These are phyloP conservation scores for Babesia bovis DNA, from an alignment of 169 alveolate genomes.

Conservation along the genomic window DNA sequence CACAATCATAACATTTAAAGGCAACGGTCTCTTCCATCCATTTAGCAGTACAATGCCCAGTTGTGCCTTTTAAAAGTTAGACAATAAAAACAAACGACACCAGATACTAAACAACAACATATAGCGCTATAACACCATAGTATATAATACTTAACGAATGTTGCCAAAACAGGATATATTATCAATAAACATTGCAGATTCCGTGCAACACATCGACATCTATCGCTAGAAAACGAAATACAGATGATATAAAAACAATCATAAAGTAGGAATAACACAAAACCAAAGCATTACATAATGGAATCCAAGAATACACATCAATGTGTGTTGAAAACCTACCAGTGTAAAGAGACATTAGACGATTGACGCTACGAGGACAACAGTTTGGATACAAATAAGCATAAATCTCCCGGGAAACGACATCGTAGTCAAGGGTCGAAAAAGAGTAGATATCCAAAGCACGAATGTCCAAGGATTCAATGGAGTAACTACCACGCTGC, in stretches of 20 bases:
- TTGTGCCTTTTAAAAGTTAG: constrained; percentile 5
- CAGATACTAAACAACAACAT: not conserved
- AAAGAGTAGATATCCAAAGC: not conserved
- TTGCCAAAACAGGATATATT: too few species aligned
- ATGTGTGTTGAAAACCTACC: too few species aligned
- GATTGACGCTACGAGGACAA: constrained; percentile 14
- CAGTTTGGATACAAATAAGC: constrained; percentile 40
- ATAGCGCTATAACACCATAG: not conserved
- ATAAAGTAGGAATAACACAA: too few species aligned
- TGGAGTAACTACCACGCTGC: not conserved
- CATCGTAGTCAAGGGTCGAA: constrained; percentile 7
- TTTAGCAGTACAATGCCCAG: constrained; percentile 60
- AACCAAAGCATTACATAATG: too few species aligned
- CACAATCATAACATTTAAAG: constrained; percentile 67
- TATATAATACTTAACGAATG: too few species aligned
- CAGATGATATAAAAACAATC: too few species aligned
- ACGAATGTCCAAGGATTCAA: not conserved
- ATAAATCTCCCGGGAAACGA: constrained; percentile 43
- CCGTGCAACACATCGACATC: too few species aligned
- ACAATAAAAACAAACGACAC: too few species aligned
- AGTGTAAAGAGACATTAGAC: constrained; percentile 4
- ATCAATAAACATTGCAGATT: too few species aligned
- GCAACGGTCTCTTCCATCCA: constrained; percentile 66
- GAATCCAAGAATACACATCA: too few species aligned
- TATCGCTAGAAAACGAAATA: too few species aligned